Percentiles rank a stretch among this genome's conserved stretches.
Conservation (phyloP, 2,329 filamentous ascomycete genomes). For the Macrophomina phaseolina region DNA sequence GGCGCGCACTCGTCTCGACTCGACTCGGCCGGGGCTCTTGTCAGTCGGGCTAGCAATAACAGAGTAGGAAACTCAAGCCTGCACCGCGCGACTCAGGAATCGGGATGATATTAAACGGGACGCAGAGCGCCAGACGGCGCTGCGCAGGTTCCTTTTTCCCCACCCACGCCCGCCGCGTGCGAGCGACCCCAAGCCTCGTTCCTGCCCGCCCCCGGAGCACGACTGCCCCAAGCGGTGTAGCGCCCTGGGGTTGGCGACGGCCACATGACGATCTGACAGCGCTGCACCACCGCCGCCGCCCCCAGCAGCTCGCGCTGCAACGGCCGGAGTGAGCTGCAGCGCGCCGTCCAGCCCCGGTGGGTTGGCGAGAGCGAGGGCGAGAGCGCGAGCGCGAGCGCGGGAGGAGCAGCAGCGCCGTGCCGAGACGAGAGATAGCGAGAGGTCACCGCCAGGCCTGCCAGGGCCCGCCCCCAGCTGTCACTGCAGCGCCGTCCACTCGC, state of each 20-base stretch:
- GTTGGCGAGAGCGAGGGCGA: not conserved
- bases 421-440: conserved; percentile 1
- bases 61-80: conserved; percentile 18
- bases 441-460: not conserved
- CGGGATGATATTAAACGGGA: conserved; percentile 19
- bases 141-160: conserved; percentile 25
- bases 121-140: not conserved
- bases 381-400: not conserved
- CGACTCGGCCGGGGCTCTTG: conserved; percentile 2
- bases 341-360: not conserved
- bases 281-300: conserved; percentile 1
- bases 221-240: conserved; percentile 14
- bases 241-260: conserved; percentile 10
- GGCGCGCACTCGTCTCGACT: not conserved
- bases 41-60: conserved; percentile 18
- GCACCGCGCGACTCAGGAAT: conserved; percentile 24
- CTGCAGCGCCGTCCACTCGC: too few relatives aligned
- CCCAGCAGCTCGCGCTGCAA: not conserved
- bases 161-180: conserved; percentile 21
- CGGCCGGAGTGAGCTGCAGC: not conserved
- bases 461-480: not conserved
- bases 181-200: conserved; percentile 19
- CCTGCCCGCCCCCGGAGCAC: conserved; percentile 23
- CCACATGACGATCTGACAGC: conserved; percentile 27
- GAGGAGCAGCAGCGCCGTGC: not conserved